Conservation (phyloP, 768 basidiomycete species). For the Pisolithus microcarpus region DNA sequence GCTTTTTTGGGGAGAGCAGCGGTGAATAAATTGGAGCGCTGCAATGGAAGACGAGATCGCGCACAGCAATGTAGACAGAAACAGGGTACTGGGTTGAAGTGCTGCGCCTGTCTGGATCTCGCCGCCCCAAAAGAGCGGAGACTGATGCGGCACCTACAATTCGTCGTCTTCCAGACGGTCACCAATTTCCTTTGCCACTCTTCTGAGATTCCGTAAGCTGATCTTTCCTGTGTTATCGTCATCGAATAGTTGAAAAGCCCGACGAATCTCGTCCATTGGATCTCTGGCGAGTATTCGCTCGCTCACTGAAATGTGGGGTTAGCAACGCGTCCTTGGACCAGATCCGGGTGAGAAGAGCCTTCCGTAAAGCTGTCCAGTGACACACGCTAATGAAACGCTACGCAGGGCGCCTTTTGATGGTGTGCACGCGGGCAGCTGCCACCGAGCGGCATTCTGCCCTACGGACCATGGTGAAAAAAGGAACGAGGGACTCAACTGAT, state of each 20-base stretch:
- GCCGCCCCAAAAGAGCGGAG: conserved; percentile 11
- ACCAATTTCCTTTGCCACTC: conserved; percentile 95
- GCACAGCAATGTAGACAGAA: conserved; percentile 21
- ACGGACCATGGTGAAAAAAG: not conserved
- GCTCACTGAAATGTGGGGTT: conserved; percentile 59
- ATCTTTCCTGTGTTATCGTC: conserved; percentile 96
- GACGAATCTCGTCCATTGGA: conserved; percentile 91
- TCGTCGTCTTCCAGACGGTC: conserved; percentile 95
- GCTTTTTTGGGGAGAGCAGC: conserved; percentile 13
- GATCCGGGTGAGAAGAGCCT: not conserved
- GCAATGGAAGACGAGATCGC: conserved; percentile 10
- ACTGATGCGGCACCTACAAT: conserved; percentile 54
- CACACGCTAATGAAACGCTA: not conserved
- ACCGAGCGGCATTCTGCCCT: not conserved
- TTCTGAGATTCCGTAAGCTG: conserved; percentile 77
- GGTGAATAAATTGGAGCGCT: conserved; percentile 19
- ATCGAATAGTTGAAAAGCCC: conserved; percentile 95
- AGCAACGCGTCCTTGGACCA: conserved; percentile 6
- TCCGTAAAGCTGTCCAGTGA: not conserved
- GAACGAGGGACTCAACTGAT: conserved; percentile 58
- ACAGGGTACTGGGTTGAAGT: conserved; percentile 21
- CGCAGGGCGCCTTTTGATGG: not conserved
- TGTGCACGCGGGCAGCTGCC: not conserved
- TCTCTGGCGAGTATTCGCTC: conserved; percentile 89
- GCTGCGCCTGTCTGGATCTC: conserved; percentile 17